phyloP scores from a whole-genome alignment of 441 rosid genomes.

The Adansonia madagascariensis region DNA sequence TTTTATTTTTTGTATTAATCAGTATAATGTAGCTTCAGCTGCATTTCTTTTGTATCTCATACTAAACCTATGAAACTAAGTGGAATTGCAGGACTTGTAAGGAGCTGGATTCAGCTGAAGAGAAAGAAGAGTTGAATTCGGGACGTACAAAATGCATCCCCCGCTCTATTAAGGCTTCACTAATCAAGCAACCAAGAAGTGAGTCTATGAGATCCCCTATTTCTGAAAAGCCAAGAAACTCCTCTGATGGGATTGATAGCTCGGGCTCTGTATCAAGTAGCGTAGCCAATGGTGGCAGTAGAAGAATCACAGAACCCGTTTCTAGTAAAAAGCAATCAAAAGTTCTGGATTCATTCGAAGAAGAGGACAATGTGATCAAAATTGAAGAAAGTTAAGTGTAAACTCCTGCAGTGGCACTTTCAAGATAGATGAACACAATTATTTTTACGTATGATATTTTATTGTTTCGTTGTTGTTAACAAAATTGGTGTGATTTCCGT shows the following conservation, averaged over 20 bases:
- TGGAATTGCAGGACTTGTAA: conserved; percentile 57
- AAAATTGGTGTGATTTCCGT: conserved; percentile 22
- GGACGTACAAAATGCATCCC: conserved; percentile 66
- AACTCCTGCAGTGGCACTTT: conserved; percentile 30
- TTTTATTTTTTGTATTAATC: not conserved
- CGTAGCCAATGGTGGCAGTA: conserved; percentile 50
- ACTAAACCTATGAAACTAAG: conserved; percentile 16
- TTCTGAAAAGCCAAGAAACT: conserved; percentile 60
- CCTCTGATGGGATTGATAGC: conserved; percentile 51
- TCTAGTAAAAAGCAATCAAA: conserved; percentile 43
- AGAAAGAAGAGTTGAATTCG: conserved; percentile 49
- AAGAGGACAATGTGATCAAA: conserved; percentile 71
- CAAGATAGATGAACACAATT: not conserved
- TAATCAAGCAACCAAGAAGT: conserved; percentile 56
- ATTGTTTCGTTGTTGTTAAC: conserved; percentile 25
- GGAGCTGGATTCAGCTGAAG: conserved; percentile 52
- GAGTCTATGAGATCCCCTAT: conserved; percentile 73
- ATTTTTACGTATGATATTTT: not conserved
- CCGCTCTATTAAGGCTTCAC: conserved; percentile 58
- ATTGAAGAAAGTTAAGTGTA: conserved; percentile 90
- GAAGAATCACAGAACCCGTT: conserved; percentile 55
- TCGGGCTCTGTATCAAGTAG: conserved; percentile 29
- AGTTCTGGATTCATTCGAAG: conserved; percentile 60
- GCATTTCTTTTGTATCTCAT: not conserved
- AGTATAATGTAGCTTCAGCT: not conserved